Conservation (phyloP, 441 rosid genomes). For the Theobroma grandiflorum region DNA sequence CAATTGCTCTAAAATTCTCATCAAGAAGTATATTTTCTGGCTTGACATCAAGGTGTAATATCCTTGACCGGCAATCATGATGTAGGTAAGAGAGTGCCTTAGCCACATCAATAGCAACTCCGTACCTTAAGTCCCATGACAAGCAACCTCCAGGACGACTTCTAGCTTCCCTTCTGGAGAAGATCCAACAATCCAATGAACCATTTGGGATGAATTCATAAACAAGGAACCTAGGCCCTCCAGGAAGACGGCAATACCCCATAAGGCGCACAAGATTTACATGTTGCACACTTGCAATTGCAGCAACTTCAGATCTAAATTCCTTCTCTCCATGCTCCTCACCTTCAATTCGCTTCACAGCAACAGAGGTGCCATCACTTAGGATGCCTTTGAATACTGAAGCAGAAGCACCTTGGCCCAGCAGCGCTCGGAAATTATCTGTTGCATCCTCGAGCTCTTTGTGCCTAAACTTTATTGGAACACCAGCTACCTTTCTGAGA, state of each 20-base stretch:
- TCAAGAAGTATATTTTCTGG: constrained; percentile 81
- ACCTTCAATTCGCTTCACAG: constrained; percentile 73
- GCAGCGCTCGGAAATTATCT: constrained; percentile 55
- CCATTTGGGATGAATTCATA: constrained; percentile 75
- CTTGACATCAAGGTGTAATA: constrained; percentile 88
- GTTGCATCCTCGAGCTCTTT: constrained; percentile 86
- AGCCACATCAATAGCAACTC: constrained; percentile 79
- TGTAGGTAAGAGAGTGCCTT: constrained; percentile 82
- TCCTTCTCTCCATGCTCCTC: constrained; percentile 82
- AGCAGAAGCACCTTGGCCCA: constrained; percentile 79
- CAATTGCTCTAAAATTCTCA: constrained; percentile 68
- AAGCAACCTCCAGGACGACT: constrained; percentile 59
- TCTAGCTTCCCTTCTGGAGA: constrained; percentile 34
- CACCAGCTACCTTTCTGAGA: constrained; percentile 78
- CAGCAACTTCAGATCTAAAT: constrained; percentile 77
- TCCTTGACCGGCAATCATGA: constrained; percentile 77
- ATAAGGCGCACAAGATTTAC: constrained; percentile 68
- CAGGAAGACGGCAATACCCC: constrained; percentile 61
- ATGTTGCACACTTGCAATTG: constrained; percentile 88
- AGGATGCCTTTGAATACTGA: constrained; percentile 77
- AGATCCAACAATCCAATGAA: constrained; percentile 83
- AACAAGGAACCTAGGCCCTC: constrained; percentile 63
- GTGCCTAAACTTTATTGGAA: constrained; percentile 65
- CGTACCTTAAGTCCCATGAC: constrained; percentile 72
- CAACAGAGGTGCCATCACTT: constrained; percentile 70